Evolutionary conservation across 2,329 filamentous ascomycete genomes (phyloP).

Genomic region (Plenodomus lindquistii): DNA sequence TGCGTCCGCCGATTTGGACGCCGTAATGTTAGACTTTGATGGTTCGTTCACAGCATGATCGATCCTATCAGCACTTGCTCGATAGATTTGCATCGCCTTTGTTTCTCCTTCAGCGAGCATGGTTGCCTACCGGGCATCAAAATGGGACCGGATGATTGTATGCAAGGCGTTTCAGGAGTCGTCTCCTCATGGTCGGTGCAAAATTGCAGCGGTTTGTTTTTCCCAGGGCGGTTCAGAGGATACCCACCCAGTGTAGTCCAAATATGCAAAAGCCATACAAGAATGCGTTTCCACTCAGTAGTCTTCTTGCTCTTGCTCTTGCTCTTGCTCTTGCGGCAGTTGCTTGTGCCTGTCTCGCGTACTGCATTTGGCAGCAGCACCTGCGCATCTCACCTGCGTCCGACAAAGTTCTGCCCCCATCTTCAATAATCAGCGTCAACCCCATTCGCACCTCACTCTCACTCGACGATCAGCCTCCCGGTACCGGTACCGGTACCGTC

Average conservation of each 20-base stretch:
- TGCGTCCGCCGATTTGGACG: constrained; percentile 27
- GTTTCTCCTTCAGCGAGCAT: constrained; percentile 25
- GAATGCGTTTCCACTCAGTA: not conserved
- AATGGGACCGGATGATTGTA: constrained; percentile 32
- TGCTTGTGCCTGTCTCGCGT: too few relatives aligned
- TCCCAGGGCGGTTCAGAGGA: constrained; percentile 11
- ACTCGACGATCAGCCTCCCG: not conserved
- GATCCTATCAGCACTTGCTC: constrained; percentile 21
- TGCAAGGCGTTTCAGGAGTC: constrained; percentile 37
- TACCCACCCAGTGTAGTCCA: constrained; percentile 40
- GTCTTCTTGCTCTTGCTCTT: not conserved
- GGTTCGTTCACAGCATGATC: constrained; percentile 29
- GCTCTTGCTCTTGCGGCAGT: constrained; percentile 5
- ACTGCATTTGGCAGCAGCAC: constrained; percentile 1
- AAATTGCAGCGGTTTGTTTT: constrained; percentile 36
- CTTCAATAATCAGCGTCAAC: constrained; percentile 11
- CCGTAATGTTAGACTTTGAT: constrained; percentile 43
- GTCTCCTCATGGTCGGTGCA: constrained; percentile 21
- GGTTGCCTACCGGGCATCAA: constrained; percentile 34
- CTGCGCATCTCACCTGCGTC: too few relatives aligned
- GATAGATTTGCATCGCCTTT: constrained; percentile 25
- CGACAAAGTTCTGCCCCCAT: not conserved
- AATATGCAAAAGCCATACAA: constrained; percentile 30
- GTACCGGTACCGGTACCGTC: not conserved
- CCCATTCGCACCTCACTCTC: not conserved